These are phyloP conservation scores for Podila epicladia DNA, from an alignment of 192 early-diverging fungal species.

Conservation along the genomic window DNA sequence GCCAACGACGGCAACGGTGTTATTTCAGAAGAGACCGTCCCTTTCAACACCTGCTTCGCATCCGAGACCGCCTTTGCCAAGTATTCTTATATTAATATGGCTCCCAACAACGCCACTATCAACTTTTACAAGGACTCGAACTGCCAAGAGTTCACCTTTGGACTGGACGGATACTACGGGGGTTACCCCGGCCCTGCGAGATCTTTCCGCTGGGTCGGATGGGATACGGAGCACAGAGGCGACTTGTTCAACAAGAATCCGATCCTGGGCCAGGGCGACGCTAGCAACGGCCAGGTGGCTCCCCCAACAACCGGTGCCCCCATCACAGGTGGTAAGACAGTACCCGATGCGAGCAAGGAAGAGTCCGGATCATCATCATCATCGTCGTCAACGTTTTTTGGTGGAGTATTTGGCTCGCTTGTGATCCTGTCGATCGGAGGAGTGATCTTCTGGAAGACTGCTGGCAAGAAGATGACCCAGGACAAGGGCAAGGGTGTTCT, in stretches of 20 bases:
- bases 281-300: constrained; percentile 2
- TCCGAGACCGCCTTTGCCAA: constrained; percentile 1
- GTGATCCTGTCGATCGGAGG: constrained; percentile 33
- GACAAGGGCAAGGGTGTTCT: constrained; percentile 51
- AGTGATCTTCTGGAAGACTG: constrained; percentile 48
- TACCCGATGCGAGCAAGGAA: background rate
- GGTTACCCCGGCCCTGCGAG: constrained; percentile 21
- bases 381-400: constrained; percentile 43
- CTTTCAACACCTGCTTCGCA: constrained; percentile 30
- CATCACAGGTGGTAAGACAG: constrained; percentile 3
- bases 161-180: constrained; percentile 20
- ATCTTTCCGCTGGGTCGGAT: constrained; percentile 42
- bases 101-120: constrained; percentile 42
- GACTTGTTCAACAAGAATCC: constrained; percentile 32
- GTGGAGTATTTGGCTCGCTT: constrained; percentile 32
- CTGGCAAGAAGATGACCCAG: constrained; percentile 40
- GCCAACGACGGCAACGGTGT: constrained; percentile 16
- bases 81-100: constrained; percentile 30
- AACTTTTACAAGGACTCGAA: constrained; percentile 37
- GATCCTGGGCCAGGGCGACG: constrained; percentile 39
- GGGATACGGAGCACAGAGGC: constrained; percentile 1
- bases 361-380: constrained; percentile 2
- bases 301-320: background rate
- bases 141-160: constrained; percentile 31
- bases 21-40: constrained; percentile 3